Conservation (phyloP, 1,284 basidiomycete species). For the Naganishia liquefaciens region DNA sequence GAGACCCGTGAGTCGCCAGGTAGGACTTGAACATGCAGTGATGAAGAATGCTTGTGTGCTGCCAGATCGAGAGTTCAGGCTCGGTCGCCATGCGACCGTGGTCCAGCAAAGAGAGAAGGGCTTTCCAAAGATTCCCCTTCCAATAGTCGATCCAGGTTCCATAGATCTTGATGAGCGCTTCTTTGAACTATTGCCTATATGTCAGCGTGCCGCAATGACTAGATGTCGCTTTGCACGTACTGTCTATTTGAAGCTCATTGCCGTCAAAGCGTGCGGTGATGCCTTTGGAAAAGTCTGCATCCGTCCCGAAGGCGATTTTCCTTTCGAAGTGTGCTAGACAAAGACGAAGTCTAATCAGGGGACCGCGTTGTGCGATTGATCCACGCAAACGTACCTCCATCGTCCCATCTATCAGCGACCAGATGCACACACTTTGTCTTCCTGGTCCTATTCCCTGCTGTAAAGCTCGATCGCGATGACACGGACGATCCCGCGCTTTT, state of each 20-base stretch:
- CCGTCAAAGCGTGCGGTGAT: conserved; percentile 34
- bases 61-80: background rate
- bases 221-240: conserved; percentile 11
- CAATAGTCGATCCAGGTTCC: conserved; percentile 6
- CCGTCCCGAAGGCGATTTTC: conserved; percentile 32
- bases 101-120: background rate
- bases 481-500: background rate
- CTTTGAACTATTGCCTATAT: background rate
- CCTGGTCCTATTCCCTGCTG: conserved; percentile 5
- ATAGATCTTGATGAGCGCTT: background rate
- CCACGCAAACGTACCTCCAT: conserved; percentile 26
- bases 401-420: conserved; percentile 34
- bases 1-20: too few species aligned
- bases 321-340: conserved; percentile 32
- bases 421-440: conserved; percentile 32
- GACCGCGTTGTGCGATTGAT: background rate
- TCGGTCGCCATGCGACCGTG: background rate
- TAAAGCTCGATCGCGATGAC: conserved; percentile 1
- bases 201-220: background rate
- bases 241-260: conserved; percentile 27
- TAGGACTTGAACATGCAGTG: too few species aligned
- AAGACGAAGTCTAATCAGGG: background rate
- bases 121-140: background rate
- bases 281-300: conserved; percentile 34
- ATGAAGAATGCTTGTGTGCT: too few species aligned